A percentile compares a stretch with the other conserved stretches of the same genome.
Evolutionary conservation across 495 filamentous ascomycete genomes (phyloP).

Genomic region (Pyrenopolyporus hunteri): DNA sequence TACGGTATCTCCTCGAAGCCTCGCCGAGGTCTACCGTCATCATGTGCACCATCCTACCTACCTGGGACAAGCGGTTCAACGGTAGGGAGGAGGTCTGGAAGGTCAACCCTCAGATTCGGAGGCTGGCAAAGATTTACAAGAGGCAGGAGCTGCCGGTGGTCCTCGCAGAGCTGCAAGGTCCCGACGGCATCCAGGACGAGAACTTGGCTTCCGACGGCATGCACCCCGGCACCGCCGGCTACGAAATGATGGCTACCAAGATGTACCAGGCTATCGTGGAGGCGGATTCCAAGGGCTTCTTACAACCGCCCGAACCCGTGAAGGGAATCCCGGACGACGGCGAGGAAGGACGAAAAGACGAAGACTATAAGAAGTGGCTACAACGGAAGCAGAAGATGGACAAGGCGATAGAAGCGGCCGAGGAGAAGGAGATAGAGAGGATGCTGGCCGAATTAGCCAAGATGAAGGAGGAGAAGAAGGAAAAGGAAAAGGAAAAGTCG

Average conservation of each 20-base stretch:
- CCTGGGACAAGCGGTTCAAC: constrained; percentile 43
- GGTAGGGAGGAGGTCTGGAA: constrained; percentile 41
- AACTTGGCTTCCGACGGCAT: constrained; percentile 45
- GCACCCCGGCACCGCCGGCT: constrained; percentile 44
- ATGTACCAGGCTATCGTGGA: constrained; percentile 43
- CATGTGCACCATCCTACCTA: constrained; percentile 44
- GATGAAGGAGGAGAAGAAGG: constrained; percentile 30
- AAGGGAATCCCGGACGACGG: constrained; percentile 40
- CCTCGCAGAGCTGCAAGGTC: constrained; percentile 44
- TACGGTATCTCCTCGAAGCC: constrained; percentile 40
- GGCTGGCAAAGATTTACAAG: constrained; percentile 43
- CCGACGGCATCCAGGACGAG: constrained; percentile 41
- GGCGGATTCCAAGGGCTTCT: constrained; percentile 39
- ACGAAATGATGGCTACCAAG: constrained; percentile 47
- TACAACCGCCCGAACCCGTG: constrained; percentile 38
- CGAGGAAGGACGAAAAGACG: constrained; percentile 40
- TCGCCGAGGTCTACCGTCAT: constrained; percentile 45
- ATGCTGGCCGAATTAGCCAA: constrained; percentile 43
- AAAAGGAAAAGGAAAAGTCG: constrained; percentile 18
- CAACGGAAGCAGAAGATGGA: constrained; percentile 27
- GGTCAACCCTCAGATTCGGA: constrained; percentile 44
- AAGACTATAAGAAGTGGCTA: constrained; percentile 30
- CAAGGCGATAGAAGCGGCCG: constrained; percentile 25
- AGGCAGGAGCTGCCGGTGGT: constrained; percentile 39
- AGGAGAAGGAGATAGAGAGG: constrained; percentile 36